Percentiles rank a stretch among this genome's conserved stretches.
These are phyloP conservation scores for Apium graveolens DNA, from an alignment of 129 eudicot species.

Conservation along the genomic window DNA sequence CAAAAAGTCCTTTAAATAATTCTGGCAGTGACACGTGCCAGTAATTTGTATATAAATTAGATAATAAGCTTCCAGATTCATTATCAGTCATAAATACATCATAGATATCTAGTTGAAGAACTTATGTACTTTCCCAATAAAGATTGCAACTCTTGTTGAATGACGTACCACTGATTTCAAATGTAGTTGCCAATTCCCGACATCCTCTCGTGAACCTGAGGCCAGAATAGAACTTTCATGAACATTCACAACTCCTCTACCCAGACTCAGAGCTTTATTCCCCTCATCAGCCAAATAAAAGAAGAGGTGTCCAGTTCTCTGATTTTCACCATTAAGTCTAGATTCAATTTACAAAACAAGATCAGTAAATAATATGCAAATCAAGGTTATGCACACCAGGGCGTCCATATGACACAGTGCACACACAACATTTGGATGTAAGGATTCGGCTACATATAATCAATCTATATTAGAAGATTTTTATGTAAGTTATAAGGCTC, in stretches of 20 bases:
- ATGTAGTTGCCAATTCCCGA: conserved; percentile 87
- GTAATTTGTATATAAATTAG: not conserved
- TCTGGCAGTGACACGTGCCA: not conserved
- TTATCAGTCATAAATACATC: not conserved
- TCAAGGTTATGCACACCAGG: not conserved
- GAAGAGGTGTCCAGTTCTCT: conserved; percentile 59
- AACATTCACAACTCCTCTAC: conserved; percentile 39
- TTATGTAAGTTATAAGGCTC: not conserved
- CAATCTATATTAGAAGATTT: not conserved
- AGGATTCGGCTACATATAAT: not conserved
- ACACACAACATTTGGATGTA: not conserved
- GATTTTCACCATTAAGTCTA: conserved; percentile 33
- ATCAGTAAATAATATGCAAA: not conserved
- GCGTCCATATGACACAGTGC: not conserved
- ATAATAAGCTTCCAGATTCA: not conserved
- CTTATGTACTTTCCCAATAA: not conserved
- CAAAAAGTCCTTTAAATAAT: not conserved
- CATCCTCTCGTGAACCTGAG: conserved; percentile 65
- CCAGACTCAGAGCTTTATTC: conserved; percentile 51
- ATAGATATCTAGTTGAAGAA: not conserved
- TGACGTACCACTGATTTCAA: conserved; percentile 62
- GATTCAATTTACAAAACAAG: conserved; percentile 11
- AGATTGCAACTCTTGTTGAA: conserved; percentile 3
- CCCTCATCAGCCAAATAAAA: conserved; percentile 95
- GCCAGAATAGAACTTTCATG: conserved; percentile 59